Percentiles rank a stretch among this genome's conserved stretches.
Evolutionary conservation across 2,329 filamentous ascomycete genomes (phyloP).

Genomic region (Neofusicoccum cordaticola): DNA sequence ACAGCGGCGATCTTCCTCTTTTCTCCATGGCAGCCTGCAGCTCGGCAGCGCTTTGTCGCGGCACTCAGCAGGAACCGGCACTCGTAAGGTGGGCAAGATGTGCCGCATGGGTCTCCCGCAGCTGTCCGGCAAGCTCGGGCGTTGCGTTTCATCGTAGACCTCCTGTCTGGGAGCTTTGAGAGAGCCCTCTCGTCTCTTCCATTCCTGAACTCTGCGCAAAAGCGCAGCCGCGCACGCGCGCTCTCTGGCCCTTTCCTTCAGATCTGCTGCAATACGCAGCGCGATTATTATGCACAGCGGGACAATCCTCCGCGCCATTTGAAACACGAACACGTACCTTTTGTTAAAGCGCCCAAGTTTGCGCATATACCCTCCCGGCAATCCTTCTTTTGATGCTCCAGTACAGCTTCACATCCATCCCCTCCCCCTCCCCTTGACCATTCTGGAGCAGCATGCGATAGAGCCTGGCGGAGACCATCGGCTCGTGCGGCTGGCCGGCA

Average conservation of each 20-base stretch:
- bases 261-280: constrained; percentile 9
- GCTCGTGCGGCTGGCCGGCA: not conserved
- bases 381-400: constrained; percentile 9
- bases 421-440: not conserved
- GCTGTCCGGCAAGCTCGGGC: constrained; percentile 8
- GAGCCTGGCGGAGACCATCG: not conserved
- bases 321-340: constrained; percentile 12
- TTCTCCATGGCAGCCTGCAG: not conserved
- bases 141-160: constrained; percentile 7
- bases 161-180: constrained; percentile 6
- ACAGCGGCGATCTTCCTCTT: not conserved
- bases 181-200: not conserved
- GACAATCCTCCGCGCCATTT: constrained; percentile 12
- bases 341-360: not conserved
- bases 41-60: constrained; percentile 1
- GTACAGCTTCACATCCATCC: not conserved
- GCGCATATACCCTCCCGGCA: not conserved
- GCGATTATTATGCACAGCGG: constrained; percentile 11
- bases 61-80: not conserved
- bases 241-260: not conserved
- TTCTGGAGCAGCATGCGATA: not conserved
- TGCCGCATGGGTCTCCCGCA: constrained; percentile 7
- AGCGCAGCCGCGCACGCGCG: not conserved
- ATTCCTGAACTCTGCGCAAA: not conserved
- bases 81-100: constrained; percentile 4